Evolutionary conservation across 2,329 filamentous ascomycete species (phyloP), one percentile per base, ranked within the genome.

Genomic region (Leptosphaerulina australis): DNA sequence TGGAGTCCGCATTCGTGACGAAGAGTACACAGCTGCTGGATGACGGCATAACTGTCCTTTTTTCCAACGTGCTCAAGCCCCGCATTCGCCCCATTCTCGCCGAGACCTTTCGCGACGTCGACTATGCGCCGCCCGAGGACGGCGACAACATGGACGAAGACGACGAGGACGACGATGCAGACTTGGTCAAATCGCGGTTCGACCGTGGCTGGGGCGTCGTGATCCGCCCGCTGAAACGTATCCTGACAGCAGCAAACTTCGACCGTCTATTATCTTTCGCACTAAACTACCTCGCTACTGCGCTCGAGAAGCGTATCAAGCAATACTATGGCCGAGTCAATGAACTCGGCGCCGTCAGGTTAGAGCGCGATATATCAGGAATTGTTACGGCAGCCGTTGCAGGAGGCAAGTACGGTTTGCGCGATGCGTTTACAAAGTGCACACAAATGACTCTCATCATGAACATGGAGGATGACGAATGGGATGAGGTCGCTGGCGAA

Each of bases 391-490:
- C 81, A 18, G 80, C 82, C 0, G 85, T 90, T 1, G 81, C 79
- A 54, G 89, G 87, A 2, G 82, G 81, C 3, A 85, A 88, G 64
- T 97, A 96, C 68, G 83, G 83, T 1, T 82, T 94, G 26, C 80
- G 90, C 24, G 91, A 96, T 66, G 74, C 83, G 3, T 96, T 97
- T 76, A 80, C 82, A 21, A 84, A 86, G 64, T 89, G 88, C 50
- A 81, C 82, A 51, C 91, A 97, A 79, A 87, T 96, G 63, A 84
- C 88, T 49, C 84, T 95, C 79, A 84, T 96, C 12, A 86, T 93
- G 69, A 93, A 92, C 62, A 95, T 97, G 91, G 92, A 97, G 69
- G 90, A 94, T 25, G 92, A 97, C 50, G 93, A 97, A 74, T 96
- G 91, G 89, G 89, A 93, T 37, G 91, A 94, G 72, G 73, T 92